phyloP scores from a whole-genome alignment of 352 stramenopile genomes.

The Phytophthora megakarya region DNA sequence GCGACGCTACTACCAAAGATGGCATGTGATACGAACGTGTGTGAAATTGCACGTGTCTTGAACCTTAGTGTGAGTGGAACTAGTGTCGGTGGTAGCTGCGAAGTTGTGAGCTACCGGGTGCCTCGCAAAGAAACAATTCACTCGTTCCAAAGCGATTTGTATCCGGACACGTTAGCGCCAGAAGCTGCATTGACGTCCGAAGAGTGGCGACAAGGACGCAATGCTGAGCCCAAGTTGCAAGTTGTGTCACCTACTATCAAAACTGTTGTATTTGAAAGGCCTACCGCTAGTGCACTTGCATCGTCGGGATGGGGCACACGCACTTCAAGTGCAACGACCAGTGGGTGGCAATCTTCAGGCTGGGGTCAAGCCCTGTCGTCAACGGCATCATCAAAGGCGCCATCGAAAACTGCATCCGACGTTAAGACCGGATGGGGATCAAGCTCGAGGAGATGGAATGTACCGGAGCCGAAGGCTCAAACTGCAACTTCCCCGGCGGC shows the following conservation, averaged over 20 bases:
- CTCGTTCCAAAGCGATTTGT: constrained; percentile 81
- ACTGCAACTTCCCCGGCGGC: neutral
- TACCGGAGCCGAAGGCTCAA: constrained; percentile 24
- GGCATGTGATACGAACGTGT: constrained; percentile 50
- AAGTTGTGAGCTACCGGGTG: constrained; percentile 70
- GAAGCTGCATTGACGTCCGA: constrained; percentile 43
- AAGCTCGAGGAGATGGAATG: constrained; percentile 43
- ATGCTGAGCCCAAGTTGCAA: constrained; percentile 51
- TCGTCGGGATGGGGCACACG: constrained; percentile 28
- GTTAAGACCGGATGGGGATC: constrained; percentile 38
- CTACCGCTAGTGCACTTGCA: neutral
- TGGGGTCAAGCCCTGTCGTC: constrained; percentile 36
- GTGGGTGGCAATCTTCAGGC: constrained; percentile 32
- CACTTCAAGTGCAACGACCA: constrained; percentile 9
- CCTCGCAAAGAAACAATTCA: constrained; percentile 62
- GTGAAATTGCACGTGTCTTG: constrained; percentile 71
- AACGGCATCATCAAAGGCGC: constrained; percentile 37
- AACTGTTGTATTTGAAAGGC: constrained; percentile 42
- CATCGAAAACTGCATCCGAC: constrained; percentile 31
- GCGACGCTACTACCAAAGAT: constrained; percentile 59
- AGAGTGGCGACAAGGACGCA: constrained; percentile 51
- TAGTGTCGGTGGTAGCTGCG: constrained; percentile 48
- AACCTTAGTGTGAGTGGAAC: constrained; percentile 50
- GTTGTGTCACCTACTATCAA: constrained; percentile 38
- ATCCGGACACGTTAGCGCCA: constrained; percentile 54